Conservation (phyloP, 805 yeast species). For the Cyberlindnera bimundalis region DNA sequence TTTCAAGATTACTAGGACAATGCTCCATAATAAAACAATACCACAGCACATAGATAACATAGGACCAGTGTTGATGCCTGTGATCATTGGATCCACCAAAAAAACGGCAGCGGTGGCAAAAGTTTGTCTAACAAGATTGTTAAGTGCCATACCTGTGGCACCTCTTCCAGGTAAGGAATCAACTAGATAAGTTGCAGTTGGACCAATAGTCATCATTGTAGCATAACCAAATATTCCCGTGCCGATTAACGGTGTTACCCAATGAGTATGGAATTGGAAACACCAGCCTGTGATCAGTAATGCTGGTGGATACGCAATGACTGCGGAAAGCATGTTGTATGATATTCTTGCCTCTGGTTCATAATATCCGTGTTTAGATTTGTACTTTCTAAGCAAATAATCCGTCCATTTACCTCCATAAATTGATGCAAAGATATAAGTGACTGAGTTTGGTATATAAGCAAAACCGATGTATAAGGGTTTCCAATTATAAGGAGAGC, state of each 20-base stretch:
- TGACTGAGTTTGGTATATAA: constrained; percentile 79
- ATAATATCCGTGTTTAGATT: constrained; percentile 56
- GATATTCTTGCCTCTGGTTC: constrained; percentile 80
- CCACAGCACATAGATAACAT: constrained; percentile 66
- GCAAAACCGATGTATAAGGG: constrained; percentile 67
- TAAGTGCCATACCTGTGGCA: constrained; percentile 84
- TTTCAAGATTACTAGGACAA: constrained; percentile 45
- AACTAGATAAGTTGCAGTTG: constrained; percentile 74
- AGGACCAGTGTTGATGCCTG: constrained; percentile 69
- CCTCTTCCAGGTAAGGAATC: constrained; percentile 86
- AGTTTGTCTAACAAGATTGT: constrained; percentile 68
- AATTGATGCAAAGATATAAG: constrained; percentile 73
- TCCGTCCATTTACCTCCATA: constrained; percentile 83
- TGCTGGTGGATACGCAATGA: constrained; percentile 57
- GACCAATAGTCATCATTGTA: constrained; percentile 79
- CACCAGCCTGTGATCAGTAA: constrained; percentile 83
- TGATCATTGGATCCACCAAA: constrained; percentile 64
- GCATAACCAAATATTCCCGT: constrained; percentile 81
- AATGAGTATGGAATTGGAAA: constrained; percentile 56
- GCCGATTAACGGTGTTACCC: constrained; percentile 81
- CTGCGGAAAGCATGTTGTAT: constrained; percentile 67
- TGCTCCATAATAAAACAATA: constrained; percentile 42
- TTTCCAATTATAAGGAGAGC: constrained; percentile 66
- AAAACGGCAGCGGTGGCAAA: constrained; percentile 78
- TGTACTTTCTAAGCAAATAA: constrained; percentile 48